Percentiles rank a stretch among this genome's conserved stretches.
Conservation (phyloP, 2,329 filamentous ascomycete species). For the Fusarium metavorans region DNA sequence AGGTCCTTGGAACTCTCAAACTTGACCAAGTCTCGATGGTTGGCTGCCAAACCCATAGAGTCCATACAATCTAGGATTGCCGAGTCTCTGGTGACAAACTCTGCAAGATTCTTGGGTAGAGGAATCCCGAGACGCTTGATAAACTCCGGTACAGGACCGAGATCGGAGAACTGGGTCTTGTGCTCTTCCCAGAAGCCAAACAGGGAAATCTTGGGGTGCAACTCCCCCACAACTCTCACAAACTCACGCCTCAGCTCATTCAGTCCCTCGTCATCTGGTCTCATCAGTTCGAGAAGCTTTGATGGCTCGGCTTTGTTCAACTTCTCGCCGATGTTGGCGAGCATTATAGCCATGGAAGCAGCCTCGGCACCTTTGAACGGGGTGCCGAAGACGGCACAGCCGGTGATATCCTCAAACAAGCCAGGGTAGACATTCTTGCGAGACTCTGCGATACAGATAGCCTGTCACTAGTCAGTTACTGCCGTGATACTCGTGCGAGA, state of each 20-base stretch:
- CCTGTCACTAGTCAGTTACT: constrained; percentile 3
- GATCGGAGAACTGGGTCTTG: constrained; percentile 52
- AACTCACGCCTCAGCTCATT: constrained; percentile 55
- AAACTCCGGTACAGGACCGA: constrained; percentile 46
- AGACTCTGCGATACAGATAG: constrained; percentile 49
- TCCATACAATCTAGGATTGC: constrained; percentile 53
- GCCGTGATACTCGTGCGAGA: not conserved
- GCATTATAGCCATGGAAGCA: constrained; percentile 54
- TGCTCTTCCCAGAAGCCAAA: constrained; percentile 57
- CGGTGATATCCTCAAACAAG: constrained; percentile 57
- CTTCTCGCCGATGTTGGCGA: constrained; percentile 50
- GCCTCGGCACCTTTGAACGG: constrained; percentile 54
- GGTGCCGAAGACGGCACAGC: constrained; percentile 55
- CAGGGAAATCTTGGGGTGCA: constrained; percentile 52
- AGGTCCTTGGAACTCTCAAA: constrained; percentile 56
- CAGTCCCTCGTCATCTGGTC: constrained; percentile 53
- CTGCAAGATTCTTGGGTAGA: constrained; percentile 50
- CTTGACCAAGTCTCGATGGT: constrained; percentile 56
- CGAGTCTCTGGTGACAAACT: constrained; percentile 56
- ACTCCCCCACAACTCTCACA: constrained; percentile 50
- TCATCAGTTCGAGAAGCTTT: constrained; percentile 55
- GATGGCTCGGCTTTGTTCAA: constrained; percentile 49
- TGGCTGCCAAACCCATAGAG: constrained; percentile 50
- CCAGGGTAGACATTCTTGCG: constrained; percentile 51
- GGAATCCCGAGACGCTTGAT: constrained; percentile 38